Evolutionary conservation across 2,329 filamentous ascomycete species (phyloP).

Genomic region (Fonsecaea pedrosoi): DNA sequence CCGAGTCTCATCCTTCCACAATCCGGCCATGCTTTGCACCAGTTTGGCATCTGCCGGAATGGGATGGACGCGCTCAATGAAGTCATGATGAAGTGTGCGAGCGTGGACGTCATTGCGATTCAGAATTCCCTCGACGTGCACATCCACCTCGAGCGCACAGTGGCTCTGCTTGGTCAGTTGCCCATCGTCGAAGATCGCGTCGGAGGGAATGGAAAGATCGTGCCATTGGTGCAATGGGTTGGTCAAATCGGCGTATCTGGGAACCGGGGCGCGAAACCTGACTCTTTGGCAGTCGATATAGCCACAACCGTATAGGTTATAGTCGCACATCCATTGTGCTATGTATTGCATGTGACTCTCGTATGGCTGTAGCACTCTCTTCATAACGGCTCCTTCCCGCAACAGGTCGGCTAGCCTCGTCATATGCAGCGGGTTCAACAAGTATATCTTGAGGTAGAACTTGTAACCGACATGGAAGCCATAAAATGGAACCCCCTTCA

Average conservation of each 20-base stretch:
- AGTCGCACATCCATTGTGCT: slow-evolving; percentile 97
- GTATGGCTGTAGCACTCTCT: slow-evolving; percentile 83
- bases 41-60: slow-evolving; percentile 74
- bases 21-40: slow-evolving; percentile 88
- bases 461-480: slow-evolving; percentile 92
- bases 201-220: slow-evolving; percentile 69
- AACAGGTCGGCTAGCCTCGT: slow-evolving; percentile 86
- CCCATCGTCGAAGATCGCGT: slow-evolving; percentile 66
- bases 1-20: slow-evolving; percentile 90
- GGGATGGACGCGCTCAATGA: slow-evolving; percentile 73
- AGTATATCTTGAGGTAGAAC: slow-evolving; percentile 92
- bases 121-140: slow-evolving; percentile 84
- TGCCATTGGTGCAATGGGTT: slow-evolving; percentile 77
- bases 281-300: slow-evolving; percentile 77
- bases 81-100: slow-evolving; percentile 84
- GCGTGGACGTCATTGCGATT: slow-evolving; percentile 79
- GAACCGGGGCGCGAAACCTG: slow-evolving; percentile 77
- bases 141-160: slow-evolving; percentile 87
- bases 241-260: slow-evolving; percentile 69
- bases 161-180: slow-evolving; percentile 79
- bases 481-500: slow-evolving; percentile 95
- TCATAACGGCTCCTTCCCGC: slow-evolving; percentile 85
- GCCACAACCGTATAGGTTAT: slow-evolving; percentile 93
- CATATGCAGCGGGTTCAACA: slow-evolving; percentile 86
- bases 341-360: slow-evolving; percentile 93